Evolutionary conservation across 1,139 yeast species (phyloP).

Genomic region (Scheffersomyces parashehatae): DNA sequence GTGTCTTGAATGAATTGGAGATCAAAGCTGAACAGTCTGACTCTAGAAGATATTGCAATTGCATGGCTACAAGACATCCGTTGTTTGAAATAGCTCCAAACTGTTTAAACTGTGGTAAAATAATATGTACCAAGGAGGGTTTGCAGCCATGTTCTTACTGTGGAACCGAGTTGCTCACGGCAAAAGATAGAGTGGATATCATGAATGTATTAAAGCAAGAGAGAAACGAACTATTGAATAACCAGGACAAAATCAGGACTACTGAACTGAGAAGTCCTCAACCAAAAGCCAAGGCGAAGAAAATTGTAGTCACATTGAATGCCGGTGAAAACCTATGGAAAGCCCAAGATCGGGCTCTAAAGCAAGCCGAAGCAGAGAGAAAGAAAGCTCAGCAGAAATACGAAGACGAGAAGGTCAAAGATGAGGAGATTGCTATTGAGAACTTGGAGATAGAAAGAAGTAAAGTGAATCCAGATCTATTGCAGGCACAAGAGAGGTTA

Average conservation of each 20-base stretch:
- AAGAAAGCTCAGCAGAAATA: conserved; percentile 26
- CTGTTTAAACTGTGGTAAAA: conserved; percentile 91
- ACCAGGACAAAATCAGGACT: conserved; percentile 16
- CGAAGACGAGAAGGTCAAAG: conserved; percentile 31
- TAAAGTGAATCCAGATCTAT: conserved; percentile 52
- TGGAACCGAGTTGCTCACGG: conserved; percentile 63
- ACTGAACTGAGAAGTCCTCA: conserved; percentile 17
- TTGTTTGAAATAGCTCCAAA: conserved; percentile 89
- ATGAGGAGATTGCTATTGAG: conserved; percentile 37
- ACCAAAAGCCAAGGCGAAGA: conserved; percentile 28
- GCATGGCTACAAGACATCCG: conserved; percentile 86
- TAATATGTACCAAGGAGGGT: conserved; percentile 88
- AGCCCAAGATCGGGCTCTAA: conserved; percentile 66
- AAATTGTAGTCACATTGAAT: conserved; percentile 47
- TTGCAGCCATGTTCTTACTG: conserved; percentile 88
- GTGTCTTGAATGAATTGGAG: conserved; percentile 39
- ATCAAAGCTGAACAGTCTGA: conserved; percentile 15
- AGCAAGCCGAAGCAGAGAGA: conserved; percentile 45
- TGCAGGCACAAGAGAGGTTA: conserved; percentile 69
- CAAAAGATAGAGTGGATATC: conserved; percentile 62
- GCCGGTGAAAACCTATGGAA: conserved; percentile 67
- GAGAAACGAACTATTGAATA: conserved; percentile 33
- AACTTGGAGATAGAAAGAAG: conserved; percentile 39
- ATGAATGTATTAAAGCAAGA: conserved; percentile 52
- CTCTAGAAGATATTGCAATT: conserved; percentile 54